Conservation (phyloP, 768 basidiomycete genomes). For the Macrolepiota dolichaula region DNA sequence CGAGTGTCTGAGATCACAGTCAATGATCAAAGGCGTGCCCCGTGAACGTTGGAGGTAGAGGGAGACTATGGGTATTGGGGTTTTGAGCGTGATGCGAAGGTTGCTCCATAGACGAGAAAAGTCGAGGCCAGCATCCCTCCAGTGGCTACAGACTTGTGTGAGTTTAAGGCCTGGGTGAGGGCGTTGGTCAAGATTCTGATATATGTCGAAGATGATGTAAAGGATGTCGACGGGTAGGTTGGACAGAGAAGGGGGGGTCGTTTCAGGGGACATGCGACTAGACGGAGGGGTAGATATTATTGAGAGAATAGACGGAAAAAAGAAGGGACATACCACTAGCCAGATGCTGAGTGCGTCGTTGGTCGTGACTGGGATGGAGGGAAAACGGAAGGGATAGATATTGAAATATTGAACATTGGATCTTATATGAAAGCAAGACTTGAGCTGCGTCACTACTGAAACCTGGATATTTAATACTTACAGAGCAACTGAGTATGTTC, state of each 20-base stretch:
- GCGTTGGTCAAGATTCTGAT: neutral
- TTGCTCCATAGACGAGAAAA: constrained; percentile 17
- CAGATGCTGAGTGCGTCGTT: neutral
- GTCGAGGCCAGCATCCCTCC: constrained; percentile 15
- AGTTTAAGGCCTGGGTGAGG: constrained; percentile 12
- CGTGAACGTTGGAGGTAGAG: constrained; percentile 19
- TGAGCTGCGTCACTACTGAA: neutral
- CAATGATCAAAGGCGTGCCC: constrained; percentile 16
- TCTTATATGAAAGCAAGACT: neutral
- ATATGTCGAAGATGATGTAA: neutral
- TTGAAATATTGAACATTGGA: neutral
- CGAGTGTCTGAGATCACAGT: constrained; percentile 18
- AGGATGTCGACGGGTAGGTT: neutral
- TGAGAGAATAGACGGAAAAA: neutral
- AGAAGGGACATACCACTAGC: neutral
- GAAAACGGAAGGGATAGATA: neutral
- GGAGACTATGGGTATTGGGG: constrained; percentile 15
- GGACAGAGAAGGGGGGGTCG: neutral
- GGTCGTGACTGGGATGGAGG: neutral
- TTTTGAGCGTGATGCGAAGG: constrained; percentile 10
- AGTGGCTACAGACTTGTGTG: constrained; percentile 20
- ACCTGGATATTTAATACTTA: neutral
- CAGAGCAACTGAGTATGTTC: neutral
- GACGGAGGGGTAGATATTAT: neutral
- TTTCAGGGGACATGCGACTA: neutral